These are phyloP conservation scores for Lunularia cruciata DNA, from an alignment of 225 moss, liverwort and hornwort species.

Conservation along the genomic window DNA sequence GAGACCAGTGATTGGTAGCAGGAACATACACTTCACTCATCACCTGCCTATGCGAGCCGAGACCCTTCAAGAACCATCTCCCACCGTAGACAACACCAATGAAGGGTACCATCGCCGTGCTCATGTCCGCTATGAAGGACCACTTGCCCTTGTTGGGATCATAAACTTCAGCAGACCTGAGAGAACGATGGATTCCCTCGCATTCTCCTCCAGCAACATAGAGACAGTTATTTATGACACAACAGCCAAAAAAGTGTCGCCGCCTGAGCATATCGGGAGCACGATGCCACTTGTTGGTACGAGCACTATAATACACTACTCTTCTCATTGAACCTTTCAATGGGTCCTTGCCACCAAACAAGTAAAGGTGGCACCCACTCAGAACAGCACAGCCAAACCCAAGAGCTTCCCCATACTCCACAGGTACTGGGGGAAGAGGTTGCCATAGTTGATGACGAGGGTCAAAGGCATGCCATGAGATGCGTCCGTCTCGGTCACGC, in stretches of 20 bases:
- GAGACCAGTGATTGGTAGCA: slow-evolving; percentile 93
- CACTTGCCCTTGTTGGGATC: slow-evolving; percentile 98
- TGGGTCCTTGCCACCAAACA: slow-evolving; percentile 97
- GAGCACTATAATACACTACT: slow-evolving; percentile 97
- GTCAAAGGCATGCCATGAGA: slow-evolving; percentile 99
- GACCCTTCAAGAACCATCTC: slow-evolving; percentile 95
- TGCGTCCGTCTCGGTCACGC: slow-evolving; percentile 91
- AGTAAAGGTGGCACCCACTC: slow-evolving; percentile 92
- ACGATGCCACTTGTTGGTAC: slow-evolving; percentile 99
- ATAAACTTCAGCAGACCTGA: slow-evolving; percentile 89
- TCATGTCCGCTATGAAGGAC: slow-evolving; percentile 93
- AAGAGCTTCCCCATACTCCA: slow-evolving; percentile 89
- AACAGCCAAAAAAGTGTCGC: slow-evolving; percentile 96
- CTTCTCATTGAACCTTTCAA: slow-evolving; percentile 93
- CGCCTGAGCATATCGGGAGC: slow-evolving; percentile 89
- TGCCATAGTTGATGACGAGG: slow-evolving; percentile 97
- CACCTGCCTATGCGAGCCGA: slow-evolving; percentile 81
- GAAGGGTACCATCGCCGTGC: slow-evolving; percentile 99
- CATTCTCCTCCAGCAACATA: slow-evolving; percentile 99
- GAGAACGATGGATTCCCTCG: slow-evolving; percentile 86
- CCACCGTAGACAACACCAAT: slow-evolving; percentile 98
- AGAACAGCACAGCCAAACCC: slow-evolving; percentile 98
- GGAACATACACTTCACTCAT: slow-evolving; percentile 98
- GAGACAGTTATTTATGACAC: slow-evolving; percentile 95
- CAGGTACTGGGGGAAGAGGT: slow-evolving; percentile 94